A percentile compares a stretch with the other conserved stretches of the same genome.
Evolutionary conservation across 805 yeast genomes (phyloP).

Genomic region (Jamesozyma piceae): DNA sequence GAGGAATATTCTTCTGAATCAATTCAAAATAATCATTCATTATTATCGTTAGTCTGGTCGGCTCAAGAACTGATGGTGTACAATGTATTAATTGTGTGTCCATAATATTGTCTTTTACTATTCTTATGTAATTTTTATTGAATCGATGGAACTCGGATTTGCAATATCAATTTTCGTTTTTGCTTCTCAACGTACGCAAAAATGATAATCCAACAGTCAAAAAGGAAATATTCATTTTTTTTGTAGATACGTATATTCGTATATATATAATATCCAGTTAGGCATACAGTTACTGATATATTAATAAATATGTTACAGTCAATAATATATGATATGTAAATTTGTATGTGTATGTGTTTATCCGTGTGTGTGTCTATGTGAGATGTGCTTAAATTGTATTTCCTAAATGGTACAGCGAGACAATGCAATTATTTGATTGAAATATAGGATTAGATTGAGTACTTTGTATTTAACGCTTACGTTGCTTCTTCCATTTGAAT

Average conservation of each 20-base stretch:
- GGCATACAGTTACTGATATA: neutral
- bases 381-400: neutral
- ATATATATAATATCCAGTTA: neutral
- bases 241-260: neutral
- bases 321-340: neutral
- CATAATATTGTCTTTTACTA: too few species aligned
- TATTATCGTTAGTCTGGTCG: too few species aligned
- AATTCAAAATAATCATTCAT: neutral
- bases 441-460: neutral
- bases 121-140: too few species aligned
- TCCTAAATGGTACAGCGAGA: neutral
- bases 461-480: slow-evolving; percentile 40
- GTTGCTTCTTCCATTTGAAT: slow-evolving; percentile 78
- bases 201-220: too few species aligned
- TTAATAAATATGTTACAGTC: neutral
- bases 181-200: too few species aligned
- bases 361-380: too few species aligned
- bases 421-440: neutral
- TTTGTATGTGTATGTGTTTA: too few species aligned
- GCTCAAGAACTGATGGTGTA: too few species aligned
- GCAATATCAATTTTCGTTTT: neutral
- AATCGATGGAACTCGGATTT: too few species aligned
- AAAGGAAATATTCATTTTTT: too few species aligned
- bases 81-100: too few species aligned
- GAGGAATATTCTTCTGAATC: neutral